These are phyloP conservation scores for Penicillium longicatenatum DNA, from an alignment of 495 filamentous ascomycete genomes.

Conservation along the genomic window DNA sequence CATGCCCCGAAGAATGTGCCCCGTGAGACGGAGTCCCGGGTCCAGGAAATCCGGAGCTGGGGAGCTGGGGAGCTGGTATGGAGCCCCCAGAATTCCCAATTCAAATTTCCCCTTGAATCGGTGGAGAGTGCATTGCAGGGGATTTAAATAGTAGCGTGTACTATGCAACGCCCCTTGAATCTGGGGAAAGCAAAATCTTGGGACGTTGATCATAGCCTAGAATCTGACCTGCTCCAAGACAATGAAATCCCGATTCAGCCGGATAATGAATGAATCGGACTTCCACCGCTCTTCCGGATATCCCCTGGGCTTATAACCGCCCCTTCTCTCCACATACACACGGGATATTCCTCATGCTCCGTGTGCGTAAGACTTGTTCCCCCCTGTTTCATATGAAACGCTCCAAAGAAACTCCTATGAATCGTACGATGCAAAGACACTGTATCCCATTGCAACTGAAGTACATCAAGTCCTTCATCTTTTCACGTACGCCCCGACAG, in stretches of 20 bases:
- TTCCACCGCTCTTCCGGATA: constrained; percentile 8
- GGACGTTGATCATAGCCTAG: neutral
- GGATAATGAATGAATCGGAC: constrained; percentile 8
- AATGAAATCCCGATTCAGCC: constrained; percentile 1
- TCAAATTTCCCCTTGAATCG: neutral
- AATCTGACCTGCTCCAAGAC: neutral
- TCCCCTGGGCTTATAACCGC: neutral
- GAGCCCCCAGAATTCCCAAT: neutral
- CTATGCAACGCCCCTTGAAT: constrained; percentile 9
- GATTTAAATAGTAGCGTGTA: neutral
- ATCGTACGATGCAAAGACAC: neutral
- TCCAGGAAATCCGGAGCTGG: constrained; percentile 6
- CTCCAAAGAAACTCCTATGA: neutral
- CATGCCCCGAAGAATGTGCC: neutral
- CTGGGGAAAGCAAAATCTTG: constrained; percentile 1
- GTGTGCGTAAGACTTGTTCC: neutral
- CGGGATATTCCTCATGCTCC: neutral
- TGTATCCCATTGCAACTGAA: neutral
- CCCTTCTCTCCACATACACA: neutral
- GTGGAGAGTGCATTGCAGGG: constrained; percentile 11
- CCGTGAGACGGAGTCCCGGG: neutral
- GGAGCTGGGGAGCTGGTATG: neutral
- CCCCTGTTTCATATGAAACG: neutral
- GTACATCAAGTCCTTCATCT: too few relatives aligned
- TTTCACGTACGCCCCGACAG: neutral